Evolutionary conservation across 805 yeast genomes (phyloP).

Genomic region (Kazachstania africana): DNA sequence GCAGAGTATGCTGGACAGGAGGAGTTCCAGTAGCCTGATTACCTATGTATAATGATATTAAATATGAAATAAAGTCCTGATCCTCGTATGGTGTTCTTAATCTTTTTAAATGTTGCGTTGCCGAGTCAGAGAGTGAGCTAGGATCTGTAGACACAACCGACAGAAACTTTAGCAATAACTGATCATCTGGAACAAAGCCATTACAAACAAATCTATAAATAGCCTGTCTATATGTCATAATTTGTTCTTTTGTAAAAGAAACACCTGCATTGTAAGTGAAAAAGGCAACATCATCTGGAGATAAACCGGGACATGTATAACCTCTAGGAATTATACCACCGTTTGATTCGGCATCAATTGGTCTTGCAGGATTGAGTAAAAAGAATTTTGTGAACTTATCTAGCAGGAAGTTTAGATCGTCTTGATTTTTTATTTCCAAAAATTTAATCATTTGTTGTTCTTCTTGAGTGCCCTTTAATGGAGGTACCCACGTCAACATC

Average conservation of each 20-base stretch:
- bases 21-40: conserved; percentile 29
- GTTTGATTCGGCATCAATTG: conserved; percentile 23
- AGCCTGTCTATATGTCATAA: conserved; percentile 31
- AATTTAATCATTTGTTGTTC: conserved; percentile 27
- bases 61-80: conserved; percentile 28
- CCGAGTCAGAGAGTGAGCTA: conserved; percentile 42
- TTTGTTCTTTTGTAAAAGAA: conserved; percentile 37
- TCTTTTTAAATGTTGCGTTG: conserved; percentile 41
- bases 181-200: conserved; percentile 31
- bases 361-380: conserved; percentile 38
- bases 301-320: conserved; percentile 52
- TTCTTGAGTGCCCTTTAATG: conserved; percentile 36
- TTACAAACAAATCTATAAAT: conserved; percentile 24
- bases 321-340: conserved; percentile 31
- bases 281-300: conserved; percentile 42
- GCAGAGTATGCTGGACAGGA: conserved; percentile 42
- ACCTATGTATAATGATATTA: conserved; percentile 44
- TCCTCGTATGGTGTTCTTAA: conserved; percentile 42
- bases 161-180: conserved; percentile 34
- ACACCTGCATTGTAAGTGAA: conserved; percentile 63
- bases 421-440: conserved; percentile 26
- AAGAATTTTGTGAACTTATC: conserved; percentile 44
- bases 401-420: conserved; percentile 37
- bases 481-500: conserved; percentile 36
- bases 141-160: conserved; percentile 53